Percentiles rank a stretch among this genome's conserved stretches.
Evolutionary conservation across 257 asterid species (phyloP).

Genomic region (Przewalskia tangutica): DNA sequence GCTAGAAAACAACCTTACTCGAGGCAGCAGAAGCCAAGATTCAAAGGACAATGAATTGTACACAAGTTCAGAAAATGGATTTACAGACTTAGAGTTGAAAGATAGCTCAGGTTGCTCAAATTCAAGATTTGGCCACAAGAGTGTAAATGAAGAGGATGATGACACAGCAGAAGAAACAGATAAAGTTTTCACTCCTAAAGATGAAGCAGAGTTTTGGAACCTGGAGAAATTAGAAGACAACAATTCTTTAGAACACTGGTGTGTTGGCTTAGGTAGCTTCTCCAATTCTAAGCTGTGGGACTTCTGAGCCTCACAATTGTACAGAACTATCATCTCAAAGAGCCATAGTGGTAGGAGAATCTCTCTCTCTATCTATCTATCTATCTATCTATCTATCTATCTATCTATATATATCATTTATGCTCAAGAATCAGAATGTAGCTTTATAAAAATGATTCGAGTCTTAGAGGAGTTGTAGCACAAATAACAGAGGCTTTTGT

Average conservation of each 20-base stretch:
- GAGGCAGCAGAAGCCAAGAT: slow-evolving; percentile 10
- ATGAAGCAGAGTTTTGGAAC: slow-evolving; percentile 13
- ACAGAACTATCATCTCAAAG: not conserved
- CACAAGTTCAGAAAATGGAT: slow-evolving; percentile 9
- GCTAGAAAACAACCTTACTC: not conserved
- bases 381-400: too few species aligned
- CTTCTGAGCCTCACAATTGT: slow-evolving; percentile 24
- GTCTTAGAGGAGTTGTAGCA: not conserved
- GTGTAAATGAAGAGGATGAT: not conserved
- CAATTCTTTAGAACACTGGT: slow-evolving; percentile 32
- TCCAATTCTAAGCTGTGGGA: slow-evolving; percentile 40
- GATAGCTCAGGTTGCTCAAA: not conserved
- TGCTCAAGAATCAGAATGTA: not conserved
- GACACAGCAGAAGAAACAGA: not conserved
- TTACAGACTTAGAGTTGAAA: slow-evolving; percentile 3
- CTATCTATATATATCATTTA: too few species aligned
- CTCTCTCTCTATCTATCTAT: not conserved
- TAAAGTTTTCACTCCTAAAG: slow-evolving; percentile 6
- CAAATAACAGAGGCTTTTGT: not conserved
- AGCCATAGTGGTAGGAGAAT: not conserved
- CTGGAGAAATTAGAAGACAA: slow-evolving; percentile 19
- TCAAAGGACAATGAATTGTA: slow-evolving; percentile 1
- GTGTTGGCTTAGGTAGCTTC: slow-evolving; percentile 27
- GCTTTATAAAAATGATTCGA: not conserved
- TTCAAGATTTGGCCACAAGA: not conserved